A percentile compares a stretch with the other conserved stretches of the same genome.
phyloP scores from a whole-genome alignment of 1,284 basidiomycete species.

The Boletellus sp. region DNA sequence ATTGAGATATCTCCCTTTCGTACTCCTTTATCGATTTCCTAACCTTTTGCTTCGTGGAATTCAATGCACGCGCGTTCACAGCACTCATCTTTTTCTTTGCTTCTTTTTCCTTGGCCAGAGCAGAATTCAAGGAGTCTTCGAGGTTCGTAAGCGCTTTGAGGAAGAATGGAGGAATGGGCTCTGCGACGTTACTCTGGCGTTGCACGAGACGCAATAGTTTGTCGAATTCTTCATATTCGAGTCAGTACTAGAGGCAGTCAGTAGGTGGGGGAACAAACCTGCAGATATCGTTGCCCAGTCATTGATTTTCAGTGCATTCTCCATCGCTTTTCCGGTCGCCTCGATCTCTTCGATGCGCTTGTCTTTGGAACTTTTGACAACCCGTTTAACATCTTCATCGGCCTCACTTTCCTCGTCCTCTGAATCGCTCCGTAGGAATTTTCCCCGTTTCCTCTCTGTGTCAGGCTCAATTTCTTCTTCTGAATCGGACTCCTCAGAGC shows the following conservation, averaged over 20 bases:
- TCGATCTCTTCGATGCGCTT: constrained; percentile 89
- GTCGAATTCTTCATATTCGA: constrained; percentile 78
- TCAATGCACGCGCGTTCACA: constrained; percentile 90
- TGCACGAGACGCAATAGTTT: constrained; percentile 89
- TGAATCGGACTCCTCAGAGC: constrained; percentile 45
- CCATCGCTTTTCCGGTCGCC: constrained; percentile 83
- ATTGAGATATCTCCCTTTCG: constrained; percentile 78
- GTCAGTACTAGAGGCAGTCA: constrained; percentile 5
- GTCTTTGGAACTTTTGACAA: constrained; percentile 84
- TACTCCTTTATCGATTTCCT: constrained; percentile 91
- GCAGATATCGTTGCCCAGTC: constrained; percentile 94
- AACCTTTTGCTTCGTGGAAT: constrained; percentile 95
- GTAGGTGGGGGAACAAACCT: constrained; percentile 46
- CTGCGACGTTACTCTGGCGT: constrained; percentile 82
- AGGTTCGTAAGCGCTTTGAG: constrained; percentile 76
- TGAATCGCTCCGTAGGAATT: constrained; percentile 49
- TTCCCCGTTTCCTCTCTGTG: constrained; percentile 45
- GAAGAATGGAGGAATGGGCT: constrained; percentile 87
- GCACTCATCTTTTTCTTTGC: constrained; percentile 97
- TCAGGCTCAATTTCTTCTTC: constrained; percentile 44
- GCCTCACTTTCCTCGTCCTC: constrained; percentile 66
- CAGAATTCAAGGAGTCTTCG: constrained; percentile 72
- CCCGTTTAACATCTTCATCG: constrained; percentile 66
- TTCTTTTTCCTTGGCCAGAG: constrained; percentile 84
- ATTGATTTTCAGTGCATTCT: constrained; percentile 93